Base-by-base conservation (phyloP, 768 basidiomycete genomes). In the Trametes villosa region DNA sequence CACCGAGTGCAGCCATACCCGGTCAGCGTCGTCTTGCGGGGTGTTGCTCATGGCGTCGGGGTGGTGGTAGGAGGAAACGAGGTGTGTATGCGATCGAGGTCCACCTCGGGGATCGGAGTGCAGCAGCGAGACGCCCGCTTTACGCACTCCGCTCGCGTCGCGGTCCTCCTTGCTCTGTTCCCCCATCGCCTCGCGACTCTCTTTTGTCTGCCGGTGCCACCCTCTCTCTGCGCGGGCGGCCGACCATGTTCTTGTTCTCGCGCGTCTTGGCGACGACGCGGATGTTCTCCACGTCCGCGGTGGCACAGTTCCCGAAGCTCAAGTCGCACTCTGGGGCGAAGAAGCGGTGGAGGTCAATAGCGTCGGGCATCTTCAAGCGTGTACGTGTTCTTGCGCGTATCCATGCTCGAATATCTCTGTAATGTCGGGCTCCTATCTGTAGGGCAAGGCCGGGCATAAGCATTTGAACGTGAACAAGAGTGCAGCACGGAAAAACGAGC, bases 261-360 rank as follows among this genome's bases (percentile, higher is more conserved):
- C 53, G 68, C 13, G 46, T 68, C 24, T 44, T 65, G 4, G 62
- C 66, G 6, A 68, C 70, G 12, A 53, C 69, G 20, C 72, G 75
- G 13, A 60, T 67, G 22, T 90, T 92, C 72, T 88, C 90, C 36
- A 83, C 85, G 15, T 84, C 86, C 5, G 72, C 82, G 8, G 63
- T 80, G 1, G 71, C 73, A 29, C 79, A 82, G 54, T 88, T 86
- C 55, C 91, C 90, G 53, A 92, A 92, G 76, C 76, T 92, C 67
- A 92, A 92, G 73, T 83, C 87, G 1, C 91, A 92, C 71, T 87
- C 85, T 3, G 91, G 90, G 11, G 83, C 91, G 24, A 92, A 92
- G 77, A 92, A 92, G 74, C 78, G 91, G 62, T 92, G 89, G 89
- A 78, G 83, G 58, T 86, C 87, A 3, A 73, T 91, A 45, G 82